Evolutionary conservation across 805 yeast genomes (phyloP), one percentile per base, ranked within the genome.

Genomic region (Blastobotrys chiropterorum): DNA sequence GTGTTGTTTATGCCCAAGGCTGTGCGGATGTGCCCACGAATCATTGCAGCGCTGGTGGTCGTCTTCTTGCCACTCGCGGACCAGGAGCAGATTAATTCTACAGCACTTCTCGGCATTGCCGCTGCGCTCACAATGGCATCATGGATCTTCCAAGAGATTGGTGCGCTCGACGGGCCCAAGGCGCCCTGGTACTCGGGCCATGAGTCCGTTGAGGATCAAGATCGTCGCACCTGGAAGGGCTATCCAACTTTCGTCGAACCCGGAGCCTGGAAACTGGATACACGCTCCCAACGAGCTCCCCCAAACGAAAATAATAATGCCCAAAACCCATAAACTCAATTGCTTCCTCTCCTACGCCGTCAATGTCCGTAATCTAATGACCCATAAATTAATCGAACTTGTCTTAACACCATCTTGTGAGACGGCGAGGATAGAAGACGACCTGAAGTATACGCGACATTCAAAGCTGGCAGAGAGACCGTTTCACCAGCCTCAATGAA

Each of bases 391-490:
- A n/a, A n/a, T n/a, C n/a, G n/a, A n/a, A n/a, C n/a, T n/a, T n/a
- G n/a, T n/a, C n/a, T n/a, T n/a, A n/a, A n/a, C n/a, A n/a, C n/a
- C n/a, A n/a, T n/a, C n/a, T n/a, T n/a, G n/a, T n/a, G n/a, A n/a
- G n/a, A n/a, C n/a, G n/a, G n/a, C n/a, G 47, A 44, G 20, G 47
- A 44, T n/a, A 40, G 20, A 19, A 5, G 34, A 26, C 4, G 47
- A n/a, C 47, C 47, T 7, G 47, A 44, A 15, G 26, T 44, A 17
- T 15, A 20, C 8, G 47, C 47, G 19, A 38, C 47, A 3, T 14
- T 44, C 39, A 44, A 26, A 16, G 34, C 34, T 26, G 34, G 34
- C 34, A 5, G 34, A 26, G 34, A 26, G 11, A 26, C 34, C 8
- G 34, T 26, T 26, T 26, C 34, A 26, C 34, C 34, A 11, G 34